These are phyloP conservation scores for Leucaena leucocephala DNA, from an alignment of 306 rosid species.

Conservation along the genomic window DNA sequence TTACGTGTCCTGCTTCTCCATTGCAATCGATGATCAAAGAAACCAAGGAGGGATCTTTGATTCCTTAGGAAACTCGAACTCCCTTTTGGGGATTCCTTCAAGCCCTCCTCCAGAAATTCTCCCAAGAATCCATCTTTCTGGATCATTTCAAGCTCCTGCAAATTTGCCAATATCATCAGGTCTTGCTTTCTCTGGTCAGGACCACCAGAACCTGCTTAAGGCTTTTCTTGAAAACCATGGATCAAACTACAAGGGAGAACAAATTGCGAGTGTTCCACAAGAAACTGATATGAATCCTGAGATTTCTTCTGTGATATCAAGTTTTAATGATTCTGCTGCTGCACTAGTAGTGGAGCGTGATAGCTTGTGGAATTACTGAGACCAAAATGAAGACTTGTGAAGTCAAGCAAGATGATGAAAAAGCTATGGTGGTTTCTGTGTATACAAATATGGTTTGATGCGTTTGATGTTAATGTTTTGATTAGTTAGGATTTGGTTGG, in stretches of 20 bases:
- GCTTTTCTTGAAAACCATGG: slow-evolving; percentile 55
- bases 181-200: slow-evolving; percentile 42
- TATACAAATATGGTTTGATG: background rate
- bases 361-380: slow-evolving; percentile 58
- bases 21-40: slow-evolving; percentile 51
- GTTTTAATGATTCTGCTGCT: slow-evolving; percentile 35
- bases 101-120: slow-evolving; percentile 33
- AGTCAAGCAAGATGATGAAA: background rate
- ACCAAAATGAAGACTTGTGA: background rate
- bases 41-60: slow-evolving; percentile 50
- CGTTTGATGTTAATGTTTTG: background rate
- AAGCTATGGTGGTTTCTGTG: slow-evolving; percentile 10
- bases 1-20: slow-evolving; percentile 99
- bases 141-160: slow-evolving; percentile 27
- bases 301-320: slow-evolving; percentile 54
- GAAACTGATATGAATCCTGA: slow-evolving; percentile 56
- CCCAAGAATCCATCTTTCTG: slow-evolving; percentile 44
- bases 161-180: slow-evolving; percentile 37
- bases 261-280: slow-evolving; percentile 47
- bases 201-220: slow-evolving; percentile 52
- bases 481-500: background rate
- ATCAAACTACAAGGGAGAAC: slow-evolving; percentile 50
- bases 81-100: slow-evolving; percentile 41
- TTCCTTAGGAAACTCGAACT: slow-evolving; percentile 48
- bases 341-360: slow-evolving; percentile 44